Percentiles rank a stretch among this genome's conserved stretches.
phyloP scores from a whole-genome alignment of 495 filamentous ascomycete genomes.

The Podospora pseudocomata region DNA sequence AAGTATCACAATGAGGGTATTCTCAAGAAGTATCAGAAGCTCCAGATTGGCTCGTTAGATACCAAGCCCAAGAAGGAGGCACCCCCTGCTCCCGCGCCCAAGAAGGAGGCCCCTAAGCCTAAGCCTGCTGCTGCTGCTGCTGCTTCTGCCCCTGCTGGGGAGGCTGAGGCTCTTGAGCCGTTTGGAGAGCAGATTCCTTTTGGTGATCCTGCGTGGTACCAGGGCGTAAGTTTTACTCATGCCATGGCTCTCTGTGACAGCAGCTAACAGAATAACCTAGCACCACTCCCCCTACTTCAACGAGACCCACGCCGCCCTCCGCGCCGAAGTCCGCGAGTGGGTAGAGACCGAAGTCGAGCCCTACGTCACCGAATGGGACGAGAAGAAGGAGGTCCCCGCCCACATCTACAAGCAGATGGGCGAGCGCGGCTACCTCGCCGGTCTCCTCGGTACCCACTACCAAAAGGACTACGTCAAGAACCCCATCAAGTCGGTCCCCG shows the following conservation, averaged over 20 bases:
- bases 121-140: slow-evolving; percentile 52
- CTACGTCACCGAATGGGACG: slow-evolving; percentile 93
- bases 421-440: slow-evolving; percentile 84
- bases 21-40: slow-evolving; percentile 89
- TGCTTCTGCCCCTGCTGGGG: slow-evolving; percentile 48
- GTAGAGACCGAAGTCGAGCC: slow-evolving; percentile 88
- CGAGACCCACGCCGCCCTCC: slow-evolving; percentile 83
- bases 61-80: slow-evolving; percentile 67
- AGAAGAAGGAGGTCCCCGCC: slow-evolving; percentile 80
- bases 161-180: slow-evolving; percentile 70
- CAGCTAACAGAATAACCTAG: slow-evolving; percentile 40
- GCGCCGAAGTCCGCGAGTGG: slow-evolving; percentile 87
- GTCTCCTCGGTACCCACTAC: slow-evolving; percentile 78
- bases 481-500: slow-evolving; percentile 68
- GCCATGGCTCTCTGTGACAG: background rate
- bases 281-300: slow-evolving; percentile 97
- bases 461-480: slow-evolving; percentile 67
- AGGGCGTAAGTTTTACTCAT: slow-evolving; percentile 63
- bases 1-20: slow-evolving; percentile 96
- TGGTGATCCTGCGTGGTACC: slow-evolving; percentile 92
- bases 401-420: slow-evolving; percentile 95
- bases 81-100: slow-evolving; percentile 49
- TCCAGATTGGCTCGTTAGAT: slow-evolving; percentile 88
- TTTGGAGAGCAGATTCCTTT: slow-evolving; percentile 88
- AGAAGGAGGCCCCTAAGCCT: slow-evolving; percentile 41